Percentiles rank a stretch among this genome's conserved stretches.
phyloP scores from a whole-genome alignment of 139 green algal species.

The Ulvella scutata region DNA sequence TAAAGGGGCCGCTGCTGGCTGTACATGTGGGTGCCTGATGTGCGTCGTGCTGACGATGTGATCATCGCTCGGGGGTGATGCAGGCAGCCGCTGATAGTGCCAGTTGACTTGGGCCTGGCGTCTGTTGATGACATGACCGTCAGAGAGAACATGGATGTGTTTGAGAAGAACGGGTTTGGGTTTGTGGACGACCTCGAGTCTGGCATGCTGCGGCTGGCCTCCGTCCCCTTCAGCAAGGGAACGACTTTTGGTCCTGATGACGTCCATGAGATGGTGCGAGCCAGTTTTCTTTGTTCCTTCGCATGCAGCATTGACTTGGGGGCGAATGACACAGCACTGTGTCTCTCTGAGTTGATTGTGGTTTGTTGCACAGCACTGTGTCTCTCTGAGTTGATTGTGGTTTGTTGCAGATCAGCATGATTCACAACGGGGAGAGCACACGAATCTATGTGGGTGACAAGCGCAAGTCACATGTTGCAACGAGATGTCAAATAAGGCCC shows the following conservation, averaged over 20 bases:
- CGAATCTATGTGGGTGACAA: not conserved
- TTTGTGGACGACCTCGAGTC: slow-evolving; percentile 42
- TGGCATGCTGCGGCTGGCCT: slow-evolving; percentile 11
- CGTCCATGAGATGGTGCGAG: slow-evolving; percentile 37
- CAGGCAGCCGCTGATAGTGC: not conserved
- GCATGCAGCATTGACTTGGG: too few species aligned
- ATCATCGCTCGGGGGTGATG: too few species aligned
- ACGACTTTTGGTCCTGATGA: slow-evolving; percentile 41
- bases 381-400: not conserved
- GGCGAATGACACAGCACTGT: too few species aligned
- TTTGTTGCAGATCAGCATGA: not conserved
- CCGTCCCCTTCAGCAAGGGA: slow-evolving; percentile 41
- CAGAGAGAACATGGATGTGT: slow-evolving; percentile 50
- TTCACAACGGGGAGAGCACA: not conserved
- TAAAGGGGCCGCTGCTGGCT: too few species aligned
- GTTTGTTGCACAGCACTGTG: too few species aligned
- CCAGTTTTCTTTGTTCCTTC: not conserved
- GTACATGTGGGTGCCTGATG: too few species aligned
- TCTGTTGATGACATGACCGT: slow-evolving; percentile 4
- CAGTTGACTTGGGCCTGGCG: not conserved
- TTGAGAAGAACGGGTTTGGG: slow-evolving; percentile 79
- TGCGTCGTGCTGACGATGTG: too few species aligned
- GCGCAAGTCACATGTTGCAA: not conserved
- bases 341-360: not conserved
- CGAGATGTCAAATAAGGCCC: not conserved